Base-by-base conservation (phyloP, 495 filamentous ascomycete genomes). In the Bacidia rubella region DNA sequence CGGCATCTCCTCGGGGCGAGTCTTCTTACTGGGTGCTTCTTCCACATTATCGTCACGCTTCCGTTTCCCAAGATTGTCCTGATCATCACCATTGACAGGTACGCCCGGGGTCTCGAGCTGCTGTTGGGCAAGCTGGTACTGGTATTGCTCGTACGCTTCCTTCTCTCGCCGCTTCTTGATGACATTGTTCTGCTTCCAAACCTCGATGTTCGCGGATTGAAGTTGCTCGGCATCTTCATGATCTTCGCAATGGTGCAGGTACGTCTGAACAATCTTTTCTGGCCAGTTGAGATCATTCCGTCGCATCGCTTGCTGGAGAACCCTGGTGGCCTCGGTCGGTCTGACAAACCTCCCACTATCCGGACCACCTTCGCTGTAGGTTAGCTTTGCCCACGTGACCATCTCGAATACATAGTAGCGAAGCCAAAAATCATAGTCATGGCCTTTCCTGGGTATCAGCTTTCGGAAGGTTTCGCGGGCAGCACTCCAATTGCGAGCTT, bases 341-440 rank as follows among this genome's bases (percentile, higher is more conserved):
- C 72, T 69, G 46, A 66, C 61, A 2, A 69, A 61, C 21, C 66
- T 65, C 41, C 23, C 35, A 48, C 27, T 26, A 54, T 53, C 48
- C 20, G 24, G 39, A 53, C 29, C 44, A 24, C 39, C 56, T 53
- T 73, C 73, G 43, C 63, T 68, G 53, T 75, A 71, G 2, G 73
- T 70, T 47, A 76, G 72, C 54, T 74, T 79, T 55, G 71, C 70
- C 80, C 80, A 83, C 2, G 74, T 69, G 47, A 82, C 74, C 72
- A 96, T 80, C 65, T 95, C 92, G 87, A 87, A 98, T 39, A 80
- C 66, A 64, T 94, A 95, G 63, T 85, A 95, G 35, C 81, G 77
- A 26, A 88, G 76, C 92, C 92, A 98, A 60, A 96, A 96, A 59
- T 94, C 86, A 59, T 86, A 86, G 60, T 81, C 87, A 56, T 85